A percentile compares a stretch with the other conserved stretches of the same genome.
phyloP scores from a whole-genome alignment of 257 asterid species.

The Solanum ahanhuiri region DNA sequence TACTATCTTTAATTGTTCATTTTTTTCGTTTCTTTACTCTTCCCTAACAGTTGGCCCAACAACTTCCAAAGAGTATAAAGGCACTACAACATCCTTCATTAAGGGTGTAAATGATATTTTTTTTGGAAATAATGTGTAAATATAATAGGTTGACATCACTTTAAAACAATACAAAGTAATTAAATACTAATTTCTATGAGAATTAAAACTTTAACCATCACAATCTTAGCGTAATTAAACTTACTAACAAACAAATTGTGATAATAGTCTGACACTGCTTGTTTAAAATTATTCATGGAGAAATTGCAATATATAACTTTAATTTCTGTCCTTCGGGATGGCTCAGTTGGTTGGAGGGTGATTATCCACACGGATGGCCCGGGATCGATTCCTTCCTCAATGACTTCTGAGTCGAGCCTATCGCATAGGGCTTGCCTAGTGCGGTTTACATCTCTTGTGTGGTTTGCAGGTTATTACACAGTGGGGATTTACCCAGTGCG shows the following conservation, averaged over 20 bases:
- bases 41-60: neutral
- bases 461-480: too few species aligned
- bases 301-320: too few species aligned
- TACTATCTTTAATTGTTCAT: neutral
- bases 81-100: neutral
- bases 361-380: too few species aligned
- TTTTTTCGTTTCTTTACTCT: neutral
- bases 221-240: neutral
- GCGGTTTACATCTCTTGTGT: too few species aligned
- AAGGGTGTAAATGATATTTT: neutral
- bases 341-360: too few species aligned
- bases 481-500: too few species aligned
- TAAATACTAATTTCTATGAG: neutral
- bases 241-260: neutral
- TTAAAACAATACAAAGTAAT: neutral
- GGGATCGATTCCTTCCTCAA: too few species aligned
- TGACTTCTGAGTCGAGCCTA: too few species aligned
- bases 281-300: neutral
- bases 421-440: too few species aligned
- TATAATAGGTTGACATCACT: neutral
- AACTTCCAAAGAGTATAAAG: neutral
- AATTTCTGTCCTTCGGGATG: too few species aligned
- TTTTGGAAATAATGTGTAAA: too few species aligned
- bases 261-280: neutral
- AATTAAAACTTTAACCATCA: neutral